Evolutionary conservation across 2,329 filamentous ascomycete genomes (phyloP).

Genomic region (Clonostachys sp.): DNA sequence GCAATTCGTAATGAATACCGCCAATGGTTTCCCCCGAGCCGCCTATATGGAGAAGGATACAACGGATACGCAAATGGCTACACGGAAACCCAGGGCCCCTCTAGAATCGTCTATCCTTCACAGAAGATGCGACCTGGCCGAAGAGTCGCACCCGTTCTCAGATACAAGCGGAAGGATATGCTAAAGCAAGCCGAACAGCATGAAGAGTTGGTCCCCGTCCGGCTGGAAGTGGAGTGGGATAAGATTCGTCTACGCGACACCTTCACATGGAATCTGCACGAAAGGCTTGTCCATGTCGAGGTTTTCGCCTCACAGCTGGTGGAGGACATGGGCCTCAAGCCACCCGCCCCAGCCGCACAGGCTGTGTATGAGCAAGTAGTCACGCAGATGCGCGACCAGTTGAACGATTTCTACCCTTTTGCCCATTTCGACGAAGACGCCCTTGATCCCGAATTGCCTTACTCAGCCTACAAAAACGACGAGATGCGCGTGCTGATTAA

Average conservation of each 20-base stretch:
- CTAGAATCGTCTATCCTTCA: constrained; percentile 73
- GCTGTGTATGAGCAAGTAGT: constrained; percentile 57
- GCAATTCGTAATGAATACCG: constrained; percentile 48
- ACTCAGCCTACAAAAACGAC: constrained; percentile 95
- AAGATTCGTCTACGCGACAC: constrained; percentile 95
- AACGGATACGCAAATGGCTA: constrained; percentile 83
- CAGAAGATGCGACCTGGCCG: constrained; percentile 74
- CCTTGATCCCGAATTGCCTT: constrained; percentile 83
- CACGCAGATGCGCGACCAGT: constrained; percentile 78
- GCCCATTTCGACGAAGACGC: constrained; percentile 86
- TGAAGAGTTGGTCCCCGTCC: constrained; percentile 86
- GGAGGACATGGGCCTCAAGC: constrained; percentile 81
- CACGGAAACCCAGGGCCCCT: constrained; percentile 66
- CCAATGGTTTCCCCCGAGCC: constrained; percentile 49
- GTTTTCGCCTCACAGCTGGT: constrained; percentile 85
- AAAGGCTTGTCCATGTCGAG: constrained; percentile 74
- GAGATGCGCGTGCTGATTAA: constrained; percentile 97
- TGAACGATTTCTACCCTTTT: constrained; percentile 90
- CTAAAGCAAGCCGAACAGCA: constrained; percentile 82
- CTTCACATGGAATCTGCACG: constrained; percentile 97
- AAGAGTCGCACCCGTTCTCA: constrained; percentile 67
- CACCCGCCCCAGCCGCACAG: constrained; percentile 53
- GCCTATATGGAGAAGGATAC: constrained; percentile 71
- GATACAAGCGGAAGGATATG: constrained; percentile 75
- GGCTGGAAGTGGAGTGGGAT: constrained; percentile 91